Base-by-base conservation (phyloP, 1,139 yeast species). In the Pneumocystis oryctolagi region DNA sequence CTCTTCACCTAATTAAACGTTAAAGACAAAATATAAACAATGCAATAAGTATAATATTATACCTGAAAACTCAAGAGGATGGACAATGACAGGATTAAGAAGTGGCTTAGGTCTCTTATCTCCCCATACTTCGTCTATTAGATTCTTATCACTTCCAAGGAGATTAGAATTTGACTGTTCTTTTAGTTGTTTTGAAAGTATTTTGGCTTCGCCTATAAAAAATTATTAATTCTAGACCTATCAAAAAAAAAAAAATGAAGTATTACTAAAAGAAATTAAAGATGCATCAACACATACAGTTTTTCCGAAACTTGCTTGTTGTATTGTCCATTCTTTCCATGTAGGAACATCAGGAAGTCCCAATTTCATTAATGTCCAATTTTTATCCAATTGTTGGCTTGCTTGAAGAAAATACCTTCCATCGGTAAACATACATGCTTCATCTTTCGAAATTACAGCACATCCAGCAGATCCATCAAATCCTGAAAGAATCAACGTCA, bases 361-460 rank as follows among this genome's bases (percentile, higher is more conserved):
- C 72, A 85, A 94, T 72, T 84, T 89, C 69, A 94, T 78, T 67
- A 94, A 78, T 14, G 78, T 73, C 98, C 98, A 94, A 74, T 88
- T 87, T 30, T 68, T 61, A 72, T 89, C 97, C 67, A 94, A 79
- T 74, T 94, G 96, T 71, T 85, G 83, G 34, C 82, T 76, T 1
- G 98, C 98, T 75, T 94, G 98, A 68, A 83, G 81, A 73, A 89
- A 94, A 75, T 94, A 94, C 68, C 98, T 80, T 14, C 97, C 97
- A 74, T 94, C 98, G 0, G 98, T 94, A 12, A 95, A 84, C 68
- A 94, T 78, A 3, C 86, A 86, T 39, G 96, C 92, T 67, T 82
- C 79, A 9, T 86, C 85, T 35, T 65, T 63, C n/a, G 97, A 85
- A 58, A 92, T 78, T 57, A 94, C 80, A 2, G 97, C 98, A 56